Evolutionary conservation across 257 asterid genomes (phyloP).

Genomic region (Ballota nigra): DNA sequence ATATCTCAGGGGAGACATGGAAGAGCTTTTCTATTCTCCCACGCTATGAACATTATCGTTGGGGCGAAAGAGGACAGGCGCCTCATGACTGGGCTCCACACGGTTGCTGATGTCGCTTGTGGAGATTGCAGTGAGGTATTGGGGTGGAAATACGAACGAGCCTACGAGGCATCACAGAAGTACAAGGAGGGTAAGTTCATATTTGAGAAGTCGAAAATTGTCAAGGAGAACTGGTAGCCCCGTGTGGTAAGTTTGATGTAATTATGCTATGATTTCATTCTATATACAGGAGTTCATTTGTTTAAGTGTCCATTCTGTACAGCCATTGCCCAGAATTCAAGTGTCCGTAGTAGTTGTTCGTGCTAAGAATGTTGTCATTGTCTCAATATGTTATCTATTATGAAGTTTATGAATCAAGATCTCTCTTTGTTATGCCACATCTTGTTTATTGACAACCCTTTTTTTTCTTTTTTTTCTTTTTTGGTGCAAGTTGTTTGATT

Average conservation of each 20-base stretch:
- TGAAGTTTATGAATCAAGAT: conserved; percentile 15
- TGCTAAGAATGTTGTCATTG: conserved; percentile 2
- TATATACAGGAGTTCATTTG: conserved; percentile 19
- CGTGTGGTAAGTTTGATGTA: conserved; percentile 14
- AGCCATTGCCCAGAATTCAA: conserved; percentile 9
- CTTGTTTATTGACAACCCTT: not conserved
- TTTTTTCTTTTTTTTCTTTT: not conserved
- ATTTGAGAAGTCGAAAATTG: conserved; percentile 71
- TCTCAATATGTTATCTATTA: conserved; percentile 12
- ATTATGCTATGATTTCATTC: conserved; percentile 18
- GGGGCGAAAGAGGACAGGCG: conserved; percentile 75
- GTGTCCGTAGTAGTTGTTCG: not conserved
- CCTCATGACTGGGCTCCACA: conserved; percentile 77
- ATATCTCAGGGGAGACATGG: conserved; percentile 64
- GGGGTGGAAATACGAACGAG: conserved; percentile 84
- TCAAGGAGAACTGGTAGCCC: conserved; percentile 74
- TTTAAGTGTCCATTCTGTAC: conserved; percentile 30
- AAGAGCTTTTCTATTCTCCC: conserved; percentile 72
- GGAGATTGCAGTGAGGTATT: conserved; percentile 64
- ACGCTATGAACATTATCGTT: conserved; percentile 57
- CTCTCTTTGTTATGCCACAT: not conserved
- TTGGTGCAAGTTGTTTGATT: not conserved
- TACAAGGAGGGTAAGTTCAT: conserved; percentile 84
- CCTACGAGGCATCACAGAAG: conserved; percentile 68
- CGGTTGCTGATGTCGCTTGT: conserved; percentile 67